Evolutionary conservation across 1,284 basidiomycete genomes (phyloP), one percentile per base, ranked within the genome.

Genomic region (Pascua sp.): DNA sequence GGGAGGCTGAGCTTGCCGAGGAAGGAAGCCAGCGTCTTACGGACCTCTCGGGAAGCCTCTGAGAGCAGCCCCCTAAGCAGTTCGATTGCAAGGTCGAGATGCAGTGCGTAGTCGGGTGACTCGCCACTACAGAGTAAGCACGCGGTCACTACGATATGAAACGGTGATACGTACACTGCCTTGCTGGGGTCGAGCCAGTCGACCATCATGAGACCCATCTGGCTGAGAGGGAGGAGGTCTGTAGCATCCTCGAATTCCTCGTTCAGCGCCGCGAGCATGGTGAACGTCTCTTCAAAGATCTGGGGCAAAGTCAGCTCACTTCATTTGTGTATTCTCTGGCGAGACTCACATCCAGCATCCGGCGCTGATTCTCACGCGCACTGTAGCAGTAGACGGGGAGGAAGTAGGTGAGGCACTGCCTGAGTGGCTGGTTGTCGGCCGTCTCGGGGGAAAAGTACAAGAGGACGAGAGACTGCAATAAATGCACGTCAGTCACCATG

Each of bases 321-420:
- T 41, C 43, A 2, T 16, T 8, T 12, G 24, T 16, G 16, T 16
- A 13, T 13, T 17, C 15, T 5, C 11, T 16, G 24, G 8, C 5
- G 62, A 2, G 5, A 69, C 82, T 58, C 56, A 91, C 91, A 64
- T 85, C 82, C 66, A 86, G 86, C 82, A 95, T 85, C 24, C 85
- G 80, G 11, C 83, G 78, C 78, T 97, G 94, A 70, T 97, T 95
- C 15, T 74, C 76, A 2, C 85, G 77, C 0, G 89, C 88, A 1
- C 91, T 91, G 73, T 90, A 94, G 74, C 90, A 91, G 73, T 91
- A 98, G 0, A 93, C 87, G 0, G 93, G 92, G 78, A 98, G 87
- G 81, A 98, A 98, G 78, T 98, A 98, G 16, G 91, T 88, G 32
- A 98, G 80, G 72, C 93, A 97, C 76, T 98, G 95, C 53, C 92